Evolutionary conservation across 768 basidiomycete genomes (phyloP), one percentile per base, ranked within the genome.

Genomic region (Trametes coccinea): DNA sequence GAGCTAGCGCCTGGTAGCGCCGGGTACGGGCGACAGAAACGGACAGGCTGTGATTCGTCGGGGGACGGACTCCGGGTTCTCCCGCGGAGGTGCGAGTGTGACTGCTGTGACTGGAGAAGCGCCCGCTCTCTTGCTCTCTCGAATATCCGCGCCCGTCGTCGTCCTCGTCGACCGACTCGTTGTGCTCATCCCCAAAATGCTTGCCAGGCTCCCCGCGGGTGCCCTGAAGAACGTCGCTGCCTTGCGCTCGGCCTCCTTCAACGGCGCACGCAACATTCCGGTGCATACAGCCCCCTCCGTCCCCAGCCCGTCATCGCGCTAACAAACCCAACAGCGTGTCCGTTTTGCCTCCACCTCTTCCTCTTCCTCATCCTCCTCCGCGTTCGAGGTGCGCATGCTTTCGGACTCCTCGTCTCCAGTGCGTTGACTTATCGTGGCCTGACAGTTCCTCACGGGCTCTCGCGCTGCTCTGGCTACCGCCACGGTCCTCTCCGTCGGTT

Each of bases 181-280:
- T 60, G 53, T 58, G 48, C 54, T 56, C 70, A 59, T 67, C 48
- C 48, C 74, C 78, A 86, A 84, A 89, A 92, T 92, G 90, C 76
- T 91, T 74, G 86, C 88, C 76, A 91, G 87, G 87, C 83, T 90
- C 78, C 85, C 88, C 74, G 83, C 84, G 77, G 84, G 84, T 77
- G 83, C 83, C 78, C 80, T 89, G 74, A 86, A 80, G 76, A 83
- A 79, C 72, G 82, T 81, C 66, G 76, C 78, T 67, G 76, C 75
- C 64, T 67, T 79, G 62, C 83, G 80, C 63, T 75, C 82, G 53
- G 70, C 78, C 53, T 73, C 74, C 5, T 67, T 78, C 56, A 70
- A 77, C 66, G 76, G 71, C 53, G 77, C 81, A 63, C 83, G 83
- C 70, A 73, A 78, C 62, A 70, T 78, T 54, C 78, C 81, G 71